phyloP scores from a whole-genome alignment of 805 yeast species.

The Dipodascopsis tothii region DNA sequence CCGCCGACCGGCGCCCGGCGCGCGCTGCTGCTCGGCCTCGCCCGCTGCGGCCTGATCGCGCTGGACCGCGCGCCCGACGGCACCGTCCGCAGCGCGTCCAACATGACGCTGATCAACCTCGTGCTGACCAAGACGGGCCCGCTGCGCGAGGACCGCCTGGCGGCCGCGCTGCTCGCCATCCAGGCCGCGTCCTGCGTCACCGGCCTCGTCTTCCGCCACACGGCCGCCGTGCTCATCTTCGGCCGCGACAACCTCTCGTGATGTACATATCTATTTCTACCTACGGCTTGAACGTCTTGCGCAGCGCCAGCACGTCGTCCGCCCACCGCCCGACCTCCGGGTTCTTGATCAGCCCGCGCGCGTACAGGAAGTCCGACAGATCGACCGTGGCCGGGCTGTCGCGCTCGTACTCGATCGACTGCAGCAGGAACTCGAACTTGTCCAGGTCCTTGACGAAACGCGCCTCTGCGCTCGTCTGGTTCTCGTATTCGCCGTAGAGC shows the following conservation, averaged over 20 bases:
- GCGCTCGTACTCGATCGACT: slow-evolving; percentile 59
- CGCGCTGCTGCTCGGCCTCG: slow-evolving; percentile 40
- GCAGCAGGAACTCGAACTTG: slow-evolving; percentile 72
- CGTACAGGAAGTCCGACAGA: slow-evolving; percentile 61
- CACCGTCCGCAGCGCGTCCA: slow-evolving; percentile 47
- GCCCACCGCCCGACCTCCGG: slow-evolving; percentile 40
- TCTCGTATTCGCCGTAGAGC: slow-evolving; percentile 85
- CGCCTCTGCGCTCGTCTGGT: slow-evolving; percentile 73
- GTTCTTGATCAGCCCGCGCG: slow-evolving; percentile 51
- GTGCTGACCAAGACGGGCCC: slow-evolving; percentile 85
- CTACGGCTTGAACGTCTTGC: neutral
- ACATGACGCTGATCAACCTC: slow-evolving; percentile 82
- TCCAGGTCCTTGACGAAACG: slow-evolving; percentile 88
- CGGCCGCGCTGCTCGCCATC: slow-evolving; percentile 48
- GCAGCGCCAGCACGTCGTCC: slow-evolving; percentile 41
- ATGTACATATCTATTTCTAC: neutral
- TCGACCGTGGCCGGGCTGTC: slow-evolving; percentile 33
- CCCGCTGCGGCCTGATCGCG: slow-evolving; percentile 44
- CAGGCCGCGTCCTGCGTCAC: slow-evolving; percentile 42
- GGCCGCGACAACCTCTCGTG: slow-evolving; percentile 64
- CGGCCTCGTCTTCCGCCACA: slow-evolving; percentile 74
- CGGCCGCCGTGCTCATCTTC: slow-evolving; percentile 76
- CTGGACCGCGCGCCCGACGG: slow-evolving; percentile 32
- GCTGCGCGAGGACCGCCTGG: slow-evolving; percentile 69
- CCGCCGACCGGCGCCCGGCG: slow-evolving; percentile 21